Evolutionary conservation across 345 rosid species (phyloP).

Genomic region (Litchi chinensis): DNA sequence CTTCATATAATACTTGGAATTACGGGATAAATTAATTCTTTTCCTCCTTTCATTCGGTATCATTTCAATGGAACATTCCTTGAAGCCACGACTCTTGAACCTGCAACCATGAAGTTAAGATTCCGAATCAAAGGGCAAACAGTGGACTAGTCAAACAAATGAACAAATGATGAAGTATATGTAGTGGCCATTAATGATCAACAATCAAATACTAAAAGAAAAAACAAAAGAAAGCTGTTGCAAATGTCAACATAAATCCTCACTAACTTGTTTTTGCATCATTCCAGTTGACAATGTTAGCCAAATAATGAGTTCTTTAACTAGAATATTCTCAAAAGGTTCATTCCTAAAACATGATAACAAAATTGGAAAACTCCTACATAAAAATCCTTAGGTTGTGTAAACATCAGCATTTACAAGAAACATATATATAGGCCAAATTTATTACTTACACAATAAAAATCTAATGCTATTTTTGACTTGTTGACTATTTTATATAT

Average conservation of each 20-base stretch:
- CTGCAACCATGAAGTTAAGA: constrained; percentile 32
- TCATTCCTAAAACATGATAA: neutral
- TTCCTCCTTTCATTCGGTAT: constrained; percentile 73
- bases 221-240: neutral
- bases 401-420: neutral
- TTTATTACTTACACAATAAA: neutral
- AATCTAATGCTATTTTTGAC: neutral
- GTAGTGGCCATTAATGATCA: constrained; percentile 3
- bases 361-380: neutral
- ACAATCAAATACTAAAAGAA: neutral
- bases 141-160: neutral
- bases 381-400: neutral
- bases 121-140: neutral
- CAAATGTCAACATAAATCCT: neutral
- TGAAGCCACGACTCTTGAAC: constrained; percentile 83
- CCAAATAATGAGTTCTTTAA: neutral
- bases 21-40: constrained; percentile 76
- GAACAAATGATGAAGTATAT: neutral
- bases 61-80: constrained; percentile 68
- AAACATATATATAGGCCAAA: neutral
- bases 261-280: neutral
- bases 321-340: neutral
- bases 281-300: neutral
- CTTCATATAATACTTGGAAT: constrained; percentile 83
- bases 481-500: neutral